Base-by-base conservation (phyloP, 768 basidiomycete species). In the Rhodotorula kratochvilovae region DNA sequence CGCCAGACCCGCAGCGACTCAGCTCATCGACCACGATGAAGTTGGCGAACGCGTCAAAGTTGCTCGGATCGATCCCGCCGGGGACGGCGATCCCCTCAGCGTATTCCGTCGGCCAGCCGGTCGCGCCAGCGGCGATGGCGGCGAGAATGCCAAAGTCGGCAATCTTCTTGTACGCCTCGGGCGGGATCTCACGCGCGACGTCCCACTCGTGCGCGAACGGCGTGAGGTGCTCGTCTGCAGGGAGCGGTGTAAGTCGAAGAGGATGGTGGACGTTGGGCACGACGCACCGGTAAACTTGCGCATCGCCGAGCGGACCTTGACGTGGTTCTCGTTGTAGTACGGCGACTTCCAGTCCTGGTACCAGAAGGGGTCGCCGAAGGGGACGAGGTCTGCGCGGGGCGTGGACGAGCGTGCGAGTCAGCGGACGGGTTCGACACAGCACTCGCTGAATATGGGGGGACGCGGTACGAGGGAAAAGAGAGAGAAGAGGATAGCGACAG, bases 291-390 rank as follows among this genome's bases (percentile, higher is more conserved):
- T 73, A 51, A 71, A 77, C 25, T 68, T 35, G 43, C 76, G 73
- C n/a, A 77, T 62, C n/a, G 71, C 70, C 5, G 63, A 6, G 39
- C 76, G 68, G 29, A 77, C 60, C 46, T 67, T 69, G 42, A 54
- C 45, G 64, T 77, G 76, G 48, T 71, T 71, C 2, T 67, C 63
- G 1, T 75, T 73, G 76, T 77, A 77, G 69, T 77, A 77, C 19
- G 76, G 72, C 2, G 39, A 39, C 4, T 66, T 39, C 69, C 66
- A 71, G 50, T 73, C 71, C 43, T 70, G 68, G 56, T 73, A 72
- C 56, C 57, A 70, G 29, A 48, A 48, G 2, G 74, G 70, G 50
- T 75, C 74, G n/a, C 48, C 35, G 39, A 66, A 66, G 1, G 68
- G n/a, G 25, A 61, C 58, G 42, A 48, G 50, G 23, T 51, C 33